Evolutionary conservation across 2,329 filamentous ascomycete species (phyloP).

Genomic region (Didymellaceae sp.): DNA sequence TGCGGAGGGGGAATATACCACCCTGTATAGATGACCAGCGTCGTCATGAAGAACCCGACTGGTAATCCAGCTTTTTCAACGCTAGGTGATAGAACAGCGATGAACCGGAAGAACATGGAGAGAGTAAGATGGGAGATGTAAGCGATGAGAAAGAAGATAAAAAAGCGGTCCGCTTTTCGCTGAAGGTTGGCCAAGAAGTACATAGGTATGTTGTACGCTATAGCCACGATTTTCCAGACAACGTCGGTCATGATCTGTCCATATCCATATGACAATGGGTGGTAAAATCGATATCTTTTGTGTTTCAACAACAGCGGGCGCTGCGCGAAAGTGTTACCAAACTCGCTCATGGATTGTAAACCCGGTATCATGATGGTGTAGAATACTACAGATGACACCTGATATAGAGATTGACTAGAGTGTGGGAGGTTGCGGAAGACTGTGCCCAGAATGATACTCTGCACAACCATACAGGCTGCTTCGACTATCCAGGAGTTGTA

Average conservation of each 20-base stretch:
- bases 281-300: slow-evolving; percentile 82
- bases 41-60: slow-evolving; percentile 60
- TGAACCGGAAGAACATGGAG: slow-evolving; percentile 81
- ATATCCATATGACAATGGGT: slow-evolving; percentile 57
- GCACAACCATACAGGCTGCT: slow-evolving; percentile 62
- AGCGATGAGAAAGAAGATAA: slow-evolving; percentile 77
- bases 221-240: slow-evolving; percentile 41
- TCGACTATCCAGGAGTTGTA: slow-evolving; percentile 59
- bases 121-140: slow-evolving; percentile 74
- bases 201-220: slow-evolving; percentile 75
- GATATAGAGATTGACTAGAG: slow-evolving; percentile 66
- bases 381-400: slow-evolving; percentile 69
- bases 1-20: slow-evolving; percentile 59
- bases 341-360: slow-evolving; percentile 69
- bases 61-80: slow-evolving; percentile 62
- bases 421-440: slow-evolving; percentile 69
- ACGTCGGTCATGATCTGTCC: slow-evolving; percentile 3
- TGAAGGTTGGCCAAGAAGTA: slow-evolving; percentile 86
- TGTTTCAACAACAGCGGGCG: slow-evolving; percentile 89
- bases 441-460: slow-evolving; percentile 69
- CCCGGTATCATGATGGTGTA: slow-evolving; percentile 67
- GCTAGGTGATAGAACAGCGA: slow-evolving; percentile 72
- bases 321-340: slow-evolving; percentile 64
- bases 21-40: slow-evolving; percentile 68
- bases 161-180: slow-evolving; percentile 74